Base-by-base conservation (phyloP, 306 rosid genomes). In the Prunus padus region DNA sequence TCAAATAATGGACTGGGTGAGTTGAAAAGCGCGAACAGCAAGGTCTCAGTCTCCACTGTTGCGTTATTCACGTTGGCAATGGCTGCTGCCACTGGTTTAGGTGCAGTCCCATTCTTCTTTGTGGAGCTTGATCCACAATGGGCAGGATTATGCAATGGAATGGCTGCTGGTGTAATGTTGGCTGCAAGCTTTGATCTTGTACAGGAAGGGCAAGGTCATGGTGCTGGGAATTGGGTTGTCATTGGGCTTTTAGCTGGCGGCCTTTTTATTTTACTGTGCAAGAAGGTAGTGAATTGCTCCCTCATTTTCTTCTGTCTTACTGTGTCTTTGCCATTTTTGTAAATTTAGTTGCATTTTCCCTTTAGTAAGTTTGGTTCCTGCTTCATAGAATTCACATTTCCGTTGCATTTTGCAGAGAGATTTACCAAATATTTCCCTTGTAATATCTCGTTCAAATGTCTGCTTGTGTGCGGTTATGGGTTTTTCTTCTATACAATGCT, bases 91-190 rank as follows among this genome's bases (percentile, higher is more conserved):
- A 90, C 98, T 47, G 99, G 99, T 82, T 86, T 96, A 81, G 99
- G 99, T 54, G 98, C 99, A 23, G 91, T 96, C 22, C 99, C 99
- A 3, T 96, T 96, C 90, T 96, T 96, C 91, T 96, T 96, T 83
- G 96, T 96, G 81, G 97, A 96, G 86, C 99, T 92, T 76, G 97
- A 92, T 83, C 96, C 98, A 2, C 96, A 89, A 71, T 96, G 99
- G 99, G 98, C 97, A 57, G 99, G 99, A 44, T 69, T 96, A 55
- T 96, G 99, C 86, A 96, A 96, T 69, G 99, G 99, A 82, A 96
- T 96, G 95, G 99, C 98, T 59, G 96, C 99, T 46, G 99, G 99
- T 86, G 99, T 96, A 65, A 96, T 96, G 99, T 83, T 96, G 90
- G 97, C 98, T 77, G 98, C 98, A 7, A 96, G 99, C 88, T 96